Conservation (phyloP, 1,284 basidiomycete species). For the Rhodofomes roseus region DNA sequence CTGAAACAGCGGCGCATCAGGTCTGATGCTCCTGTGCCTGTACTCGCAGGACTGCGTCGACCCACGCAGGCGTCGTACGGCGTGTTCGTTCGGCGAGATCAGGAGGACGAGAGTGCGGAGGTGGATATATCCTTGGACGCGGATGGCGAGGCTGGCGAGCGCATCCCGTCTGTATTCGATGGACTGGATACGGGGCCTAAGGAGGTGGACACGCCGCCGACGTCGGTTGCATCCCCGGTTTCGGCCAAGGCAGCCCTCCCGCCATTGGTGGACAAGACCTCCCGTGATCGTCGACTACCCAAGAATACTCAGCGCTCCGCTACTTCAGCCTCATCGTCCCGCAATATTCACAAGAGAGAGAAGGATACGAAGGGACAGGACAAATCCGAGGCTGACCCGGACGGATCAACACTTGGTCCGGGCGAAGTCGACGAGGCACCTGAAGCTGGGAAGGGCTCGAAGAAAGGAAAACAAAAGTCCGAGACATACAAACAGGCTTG, state of each 20-base stretch:
- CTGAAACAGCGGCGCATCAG: slow-evolving; percentile 50
- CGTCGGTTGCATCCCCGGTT: slow-evolving; percentile 13
- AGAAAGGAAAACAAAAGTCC: slow-evolving; percentile 35
- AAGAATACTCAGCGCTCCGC: slow-evolving; percentile 6
- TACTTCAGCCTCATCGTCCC: not conserved
- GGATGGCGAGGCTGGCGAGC: not conserved
- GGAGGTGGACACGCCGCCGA: slow-evolving; percentile 20
- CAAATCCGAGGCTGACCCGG: not conserved
- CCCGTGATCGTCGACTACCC: slow-evolving; percentile 9
- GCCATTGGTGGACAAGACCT: not conserved
- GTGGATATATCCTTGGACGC: slow-evolving; percentile 44
- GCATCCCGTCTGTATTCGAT: not conserved
- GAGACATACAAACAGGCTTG: slow-evolving; percentile 79
- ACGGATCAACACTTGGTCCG: not conserved
- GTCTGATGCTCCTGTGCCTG: slow-evolving; percentile 15
- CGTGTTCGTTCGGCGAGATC: slow-evolving; percentile 51
- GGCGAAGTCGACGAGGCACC: not conserved
- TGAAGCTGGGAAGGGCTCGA: slow-evolving; percentile 18
- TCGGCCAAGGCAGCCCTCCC: slow-evolving; percentile 1
- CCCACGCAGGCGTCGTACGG: slow-evolving; percentile 25
- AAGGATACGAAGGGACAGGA: slow-evolving; percentile 4
- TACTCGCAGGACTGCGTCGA: slow-evolving; percentile 24
- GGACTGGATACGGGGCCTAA: slow-evolving; percentile 10
- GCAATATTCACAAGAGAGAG: not conserved
- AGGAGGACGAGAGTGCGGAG: slow-evolving; percentile 56